Base-by-base conservation (phyloP, 2,329 filamentous ascomycete species). In the Trichoderma koningii region DNA sequence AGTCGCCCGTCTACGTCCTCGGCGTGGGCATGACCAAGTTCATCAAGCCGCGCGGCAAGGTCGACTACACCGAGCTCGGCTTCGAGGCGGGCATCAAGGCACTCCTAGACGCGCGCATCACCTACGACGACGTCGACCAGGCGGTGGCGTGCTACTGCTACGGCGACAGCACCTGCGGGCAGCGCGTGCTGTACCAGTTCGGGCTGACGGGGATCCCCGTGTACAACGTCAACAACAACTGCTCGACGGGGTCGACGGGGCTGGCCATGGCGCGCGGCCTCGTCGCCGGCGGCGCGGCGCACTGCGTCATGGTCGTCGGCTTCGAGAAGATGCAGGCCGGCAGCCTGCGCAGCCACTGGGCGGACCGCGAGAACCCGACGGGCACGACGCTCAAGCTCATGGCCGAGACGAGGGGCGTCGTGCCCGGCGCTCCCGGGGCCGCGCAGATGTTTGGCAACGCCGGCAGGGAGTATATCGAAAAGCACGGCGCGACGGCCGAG, bases 1-100 rank as follows among this genome's bases (percentile, higher is more conserved):
- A 82, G 72, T 77, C 81, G 62, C 82, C 83, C 66, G 82, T 82
- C 83, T 98, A 98, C 83, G 91, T 98, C 75, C 87, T 98, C 67
- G 94, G 94, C 82, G 95, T 98, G 71, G 94, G 94, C 81, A 95
- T 98, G 92, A 98, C 94, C 80, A 96, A 96, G 80, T 98, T 98
- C 85, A 94, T 97, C 86, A 97, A 97, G 83, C 93, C 93, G 48
- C 87, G 93, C 64, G 92, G 92, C 76, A 94, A 94, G 76, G 91
- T 96, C 69, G 93, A 97, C 81, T 97, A 97, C 80, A 92, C 92
- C 7, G 93, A 97, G 76, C 87, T 97, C 26, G 93, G 93, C 64
- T 97, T 93, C 77, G 93, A 97, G 78, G 93, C 93, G 12, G 92
- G 92, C 70, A 83, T 95, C 76, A 96, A 96, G 78, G 92, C 92